Base-by-base conservation (phyloP, 495 filamentous ascomycete species). In the Aspergillus nanangensis region DNA sequence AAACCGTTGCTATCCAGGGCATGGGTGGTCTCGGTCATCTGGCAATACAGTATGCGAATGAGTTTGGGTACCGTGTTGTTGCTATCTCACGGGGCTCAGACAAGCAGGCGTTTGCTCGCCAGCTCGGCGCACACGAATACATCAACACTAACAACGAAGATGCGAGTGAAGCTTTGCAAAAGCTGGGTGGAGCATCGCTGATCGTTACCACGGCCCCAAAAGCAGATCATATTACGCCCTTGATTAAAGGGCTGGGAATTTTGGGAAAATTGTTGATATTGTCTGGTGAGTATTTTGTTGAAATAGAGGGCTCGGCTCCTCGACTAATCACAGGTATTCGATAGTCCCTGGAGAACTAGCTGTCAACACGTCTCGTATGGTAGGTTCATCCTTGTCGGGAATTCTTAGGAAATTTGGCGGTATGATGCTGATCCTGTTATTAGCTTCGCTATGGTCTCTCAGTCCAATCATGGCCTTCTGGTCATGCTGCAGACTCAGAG, bases 91-190 rank as follows among this genome's bases (percentile, higher is more conserved):
- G 72, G 8, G 76, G 78, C 27, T 65, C 62, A 25, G 50, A 60
- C 22, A 88, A 89, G 70, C 66, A 77, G 38, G 59, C 72, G 24
- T 81, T 84, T 47, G 83, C 79, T 0, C 57, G 63, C 8, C 39
- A 82, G 55, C 69, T 88, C 4, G 85, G 85, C 13, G 85, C 85
- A 0, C 81, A 78, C 52, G 76, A 81, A 39, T 87, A 86, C 61
- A 72, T 88, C 52, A 80, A 88, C 61, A 65, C 66, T 13, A 75
- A 69, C 51, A 74, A 73, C 40, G 68, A 70, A 18, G 76, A 85
- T 46, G 56, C 68, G 1, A 72, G 62, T 4, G 55, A 66, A 45
- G 71, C 65, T 14, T 64, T 88, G 21, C 61, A 75, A 60, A 67
- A 65, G 23, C 44, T 87, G 18, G 83, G 84, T 19, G 83, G 82